Base-by-base conservation (phyloP, 495 filamentous ascomycete genomes). In the Tuber magnatum region DNA sequence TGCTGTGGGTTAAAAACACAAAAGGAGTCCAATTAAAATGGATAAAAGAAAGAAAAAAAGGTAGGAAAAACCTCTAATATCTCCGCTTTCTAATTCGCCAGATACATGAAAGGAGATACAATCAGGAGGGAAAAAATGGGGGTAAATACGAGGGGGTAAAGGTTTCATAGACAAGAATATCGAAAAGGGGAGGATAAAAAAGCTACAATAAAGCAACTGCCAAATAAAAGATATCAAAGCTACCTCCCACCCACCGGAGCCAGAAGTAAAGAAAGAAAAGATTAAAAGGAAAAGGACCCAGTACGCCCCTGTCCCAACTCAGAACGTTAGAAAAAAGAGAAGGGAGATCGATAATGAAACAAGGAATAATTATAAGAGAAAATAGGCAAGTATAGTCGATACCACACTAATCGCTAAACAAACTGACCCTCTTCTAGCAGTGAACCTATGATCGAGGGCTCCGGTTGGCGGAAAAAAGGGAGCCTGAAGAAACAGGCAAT, bases 41-140 rank as follows among this genome's bases (percentile, higher is more conserved):
- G 41, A 24, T 40, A 7, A 40, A 40, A 35, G 38, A 35, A 46
- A 22, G 61, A n/a, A 56, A 69, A 77, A 48, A 72, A 69, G 69
- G 76, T 14, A 61, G 70, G 18, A 77, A 70, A 51, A 70, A 73
- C 77, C 74, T 42, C 71, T 78, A 78, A 74, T 69, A 70, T 38
- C 46, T 77, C 75, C 71, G 75, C 35, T 61, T 72, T 77, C 56
- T 78, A 77, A 61, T 73, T 68, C 32, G 48, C 74, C 70, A 71
- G 72, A 42, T 78, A 68, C 70, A 77, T 68, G 70, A 73, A 77
- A 65, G 61, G 71, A 73, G 76, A 71, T 39, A 35, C 39, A 46
- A 77, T 35, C 38, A 43, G 69, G 56, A n/a, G 39, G 69, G 56
- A n/a, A 68, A 42, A 42, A 73, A 48, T 65, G 48, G 69, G 70